Percentiles rank a stretch among this genome's conserved stretches.
phyloP scores from a whole-genome alignment of 108 stramenopile genomes.

The Cyclotella atomus region DNA sequence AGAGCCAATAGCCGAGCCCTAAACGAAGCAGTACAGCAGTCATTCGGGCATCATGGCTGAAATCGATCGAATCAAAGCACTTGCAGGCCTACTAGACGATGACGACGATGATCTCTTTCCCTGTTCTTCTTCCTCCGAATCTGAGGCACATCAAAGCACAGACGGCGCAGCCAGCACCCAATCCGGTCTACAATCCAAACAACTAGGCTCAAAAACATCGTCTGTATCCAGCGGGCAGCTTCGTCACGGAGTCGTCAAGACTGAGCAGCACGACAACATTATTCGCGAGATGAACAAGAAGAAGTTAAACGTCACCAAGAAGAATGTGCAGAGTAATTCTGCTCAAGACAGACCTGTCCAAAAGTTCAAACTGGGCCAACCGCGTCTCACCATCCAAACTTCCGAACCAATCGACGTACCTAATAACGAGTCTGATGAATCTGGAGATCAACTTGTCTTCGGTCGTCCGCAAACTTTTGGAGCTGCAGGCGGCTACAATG shows the following conservation, averaged over 20 bases:
- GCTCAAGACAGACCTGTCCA: background rate
- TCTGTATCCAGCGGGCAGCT: background rate
- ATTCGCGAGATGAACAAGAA: background rate
- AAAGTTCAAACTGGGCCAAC: background rate
- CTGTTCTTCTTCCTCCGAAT: too few species aligned
- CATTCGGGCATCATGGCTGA: conserved; percentile 12
- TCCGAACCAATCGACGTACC: background rate
- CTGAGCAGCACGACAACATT: background rate
- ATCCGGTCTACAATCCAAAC: too few species aligned
- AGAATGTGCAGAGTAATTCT: background rate
- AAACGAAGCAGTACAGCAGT: too few species aligned
- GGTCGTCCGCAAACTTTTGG: conserved; percentile 32
- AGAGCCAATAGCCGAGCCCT: too few species aligned
- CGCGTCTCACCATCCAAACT: background rate
- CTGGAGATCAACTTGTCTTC: conserved; percentile 6
- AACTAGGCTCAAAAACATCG: too few species aligned
- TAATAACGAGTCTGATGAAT: background rate
- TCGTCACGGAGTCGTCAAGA: background rate
- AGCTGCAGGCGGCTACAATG: conserved; percentile 16
- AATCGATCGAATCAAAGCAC: conserved; percentile 17
- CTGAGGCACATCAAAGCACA: too few species aligned
- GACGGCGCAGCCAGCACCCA: too few species aligned
- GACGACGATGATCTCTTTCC: conserved; percentile 17
- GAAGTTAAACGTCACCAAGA: background rate
- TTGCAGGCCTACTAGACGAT: conserved; percentile 1